Base-by-base conservation (phyloP, 2,329 filamentous ascomycete species). In the Aspergillus sojae region DNA sequence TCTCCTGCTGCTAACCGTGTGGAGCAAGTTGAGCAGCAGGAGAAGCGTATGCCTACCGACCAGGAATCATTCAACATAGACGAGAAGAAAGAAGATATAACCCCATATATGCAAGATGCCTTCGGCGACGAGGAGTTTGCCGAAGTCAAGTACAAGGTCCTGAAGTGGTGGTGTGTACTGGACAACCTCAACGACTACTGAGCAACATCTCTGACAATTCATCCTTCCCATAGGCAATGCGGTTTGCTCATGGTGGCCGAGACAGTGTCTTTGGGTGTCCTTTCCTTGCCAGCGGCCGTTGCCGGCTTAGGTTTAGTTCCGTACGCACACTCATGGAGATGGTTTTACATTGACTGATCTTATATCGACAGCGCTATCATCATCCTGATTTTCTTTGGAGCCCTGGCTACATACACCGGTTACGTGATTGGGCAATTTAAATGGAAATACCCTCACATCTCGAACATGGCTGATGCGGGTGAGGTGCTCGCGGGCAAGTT, bases 401-500 rank as follows among this genome's bases (percentile, higher is more conserved):
- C 85, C 30, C 72, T 88, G 10, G 81, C 86, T 2, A 85, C 83
- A n/a, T 89, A 88, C 70, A 87, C 86, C 2, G 86, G 86, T 53
- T 87, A 83, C 68, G 81, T 88, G 5, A 83, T 89, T 55, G 86
- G 85, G 21, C 83, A 87, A 69, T 86, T 88, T 77, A 86, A 86
- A 68, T 74, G 83, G 60, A 77, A 73, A 50, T 83, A 85, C 70
- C 88, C 89, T 2, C 78, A 86, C 16, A 83, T 91, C 57, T 83
- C 85, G 48, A 88, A 86, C 70, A 91, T 91, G 73, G 87, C 88
- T 26, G 90, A 92, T 70, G 89, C 88, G 16, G 89, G 88, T 2
- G 80, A 84, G 52, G 80, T 91, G 55, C 79, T 92, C 57, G 81
- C 82, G 62, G 90, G 90, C 10, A 79, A 77, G 21, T 79, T 85